Percentiles rank a stretch among this genome's conserved stretches.
These are phyloP conservation scores for Diplotaxis tenuifolia DNA, from an alignment of 345 rosid species.

Conservation along the genomic window DNA sequence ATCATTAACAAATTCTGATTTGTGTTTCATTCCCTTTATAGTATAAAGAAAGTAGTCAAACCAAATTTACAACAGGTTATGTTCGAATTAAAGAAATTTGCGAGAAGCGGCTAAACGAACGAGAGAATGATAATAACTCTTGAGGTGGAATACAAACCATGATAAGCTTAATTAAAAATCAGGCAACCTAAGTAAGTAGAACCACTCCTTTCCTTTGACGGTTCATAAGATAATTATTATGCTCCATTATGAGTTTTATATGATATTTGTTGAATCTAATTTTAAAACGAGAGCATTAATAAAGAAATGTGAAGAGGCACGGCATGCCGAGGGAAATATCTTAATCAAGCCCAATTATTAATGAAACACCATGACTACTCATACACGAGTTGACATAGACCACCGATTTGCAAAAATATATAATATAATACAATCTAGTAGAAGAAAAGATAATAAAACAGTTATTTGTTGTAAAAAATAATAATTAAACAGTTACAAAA, in stretches of 20 bases:
- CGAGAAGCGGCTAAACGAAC: constrained; percentile 21
- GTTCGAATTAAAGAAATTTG: not conserved
- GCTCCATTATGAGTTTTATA: constrained; percentile 28
- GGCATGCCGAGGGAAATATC: constrained; percentile 14
- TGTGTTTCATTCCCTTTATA: too few relatives aligned
- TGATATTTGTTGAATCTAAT: not conserved
- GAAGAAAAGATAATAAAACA: not conserved
- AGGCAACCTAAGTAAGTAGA: constrained; percentile 23
- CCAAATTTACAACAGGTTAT: not conserved
- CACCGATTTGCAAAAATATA: not conserved
- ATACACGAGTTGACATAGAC: constrained; percentile 22
- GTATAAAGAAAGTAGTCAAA: too few relatives aligned
- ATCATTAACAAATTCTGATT: too few relatives aligned
- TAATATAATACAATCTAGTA: constrained; percentile 13
- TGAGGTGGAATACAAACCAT: constrained; percentile 11
- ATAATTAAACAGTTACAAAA: not conserved
- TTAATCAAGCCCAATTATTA: constrained; percentile 18
- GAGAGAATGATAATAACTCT: constrained; percentile 2
- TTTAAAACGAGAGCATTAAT: constrained; percentile 5
- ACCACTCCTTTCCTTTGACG: constrained; percentile 39
- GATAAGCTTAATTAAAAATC: constrained; percentile 27
- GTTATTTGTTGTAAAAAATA: too few relatives aligned
- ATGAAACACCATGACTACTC: constrained; percentile 1
- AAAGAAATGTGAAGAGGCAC: constrained; percentile 24
- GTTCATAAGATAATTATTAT: constrained; percentile 35